Percentiles rank a stretch among this genome's conserved stretches.
These are phyloP conservation scores for Halophytophthora polymorphica DNA, from an alignment of 352 stramenopile species.

Conservation along the genomic window DNA sequence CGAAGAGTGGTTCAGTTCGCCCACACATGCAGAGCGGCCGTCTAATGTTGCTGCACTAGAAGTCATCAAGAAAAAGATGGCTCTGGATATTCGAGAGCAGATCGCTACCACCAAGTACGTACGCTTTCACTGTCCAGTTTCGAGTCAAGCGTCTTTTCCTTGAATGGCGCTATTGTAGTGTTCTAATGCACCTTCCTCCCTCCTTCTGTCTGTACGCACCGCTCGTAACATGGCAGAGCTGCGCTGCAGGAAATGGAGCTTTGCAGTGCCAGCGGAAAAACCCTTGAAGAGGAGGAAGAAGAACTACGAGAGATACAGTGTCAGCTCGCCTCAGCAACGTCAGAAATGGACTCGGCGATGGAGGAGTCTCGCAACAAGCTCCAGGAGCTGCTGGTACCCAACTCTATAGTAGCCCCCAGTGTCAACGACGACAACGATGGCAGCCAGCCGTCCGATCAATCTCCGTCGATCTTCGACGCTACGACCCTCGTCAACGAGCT, in stretches of 20 bases:
- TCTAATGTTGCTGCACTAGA: conserved; percentile 37
- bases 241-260: conserved; percentile 38
- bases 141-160: not conserved
- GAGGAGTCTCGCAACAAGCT: conserved; percentile 20
- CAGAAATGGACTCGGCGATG: conserved; percentile 20
- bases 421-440: not conserved
- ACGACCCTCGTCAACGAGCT: conserved; percentile 24
- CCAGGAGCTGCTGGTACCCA: conserved; percentile 13
- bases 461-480: conserved; percentile 25
- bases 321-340: conserved; percentile 9
- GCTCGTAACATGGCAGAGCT: conserved; percentile 16
- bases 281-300: conserved; percentile 27
- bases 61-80: conserved; percentile 33
- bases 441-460: conserved; percentile 8
- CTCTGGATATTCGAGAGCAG: conserved; percentile 41
- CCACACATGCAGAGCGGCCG: not conserved
- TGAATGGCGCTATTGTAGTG: not conserved
- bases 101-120: conserved; percentile 47
- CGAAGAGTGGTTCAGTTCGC: not conserved
- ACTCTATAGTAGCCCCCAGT: not conserved
- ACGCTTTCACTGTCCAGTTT: not conserved
- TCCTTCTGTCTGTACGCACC: not conserved
- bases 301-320: conserved; percentile 19
- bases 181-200: not conserved
- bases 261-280: conserved; percentile 17